Conservation (phyloP, 2,329 filamentous ascomycete species). For the Hypoxylon sp. region DNA sequence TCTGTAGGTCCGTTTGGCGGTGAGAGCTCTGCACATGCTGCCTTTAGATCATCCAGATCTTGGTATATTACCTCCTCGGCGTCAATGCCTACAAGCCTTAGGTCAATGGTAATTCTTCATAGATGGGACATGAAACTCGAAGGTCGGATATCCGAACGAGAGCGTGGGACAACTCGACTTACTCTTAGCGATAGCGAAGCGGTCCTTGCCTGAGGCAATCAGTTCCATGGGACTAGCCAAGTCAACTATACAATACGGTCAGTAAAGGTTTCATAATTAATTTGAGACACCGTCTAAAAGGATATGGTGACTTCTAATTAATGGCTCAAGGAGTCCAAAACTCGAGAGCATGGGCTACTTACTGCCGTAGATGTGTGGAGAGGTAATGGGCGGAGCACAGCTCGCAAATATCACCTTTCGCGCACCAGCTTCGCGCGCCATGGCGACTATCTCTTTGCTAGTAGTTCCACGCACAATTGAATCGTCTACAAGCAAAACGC, state of each 20-base stretch:
- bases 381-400: slow-evolving; percentile 84
- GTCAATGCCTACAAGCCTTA: slow-evolving; percentile 61
- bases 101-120: slow-evolving; percentile 39
- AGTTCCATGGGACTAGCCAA: slow-evolving; percentile 78
- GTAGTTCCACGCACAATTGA: slow-evolving; percentile 91
- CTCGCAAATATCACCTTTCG: slow-evolving; percentile 85
- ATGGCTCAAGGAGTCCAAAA: neutral
- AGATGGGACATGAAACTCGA: neutral
- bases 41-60: slow-evolving; percentile 81
- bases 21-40: slow-evolving; percentile 80
- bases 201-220: slow-evolving; percentile 76
- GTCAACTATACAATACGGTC: slow-evolving; percentile 59
- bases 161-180: slow-evolving; percentile 1
- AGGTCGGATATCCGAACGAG: neutral
- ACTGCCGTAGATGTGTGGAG: slow-evolving; percentile 83
- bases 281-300: neutral
- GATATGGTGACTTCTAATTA: neutral
- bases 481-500: slow-evolving; percentile 89
- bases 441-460: slow-evolving; percentile 80
- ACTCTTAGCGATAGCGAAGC: slow-evolving; percentile 63
- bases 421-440: slow-evolving; percentile 88
- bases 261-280: neutral
- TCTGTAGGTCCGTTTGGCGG: slow-evolving; percentile 68
- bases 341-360: slow-evolving; percentile 13
- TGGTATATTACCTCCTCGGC: slow-evolving; percentile 84